Evolutionary conservation across 2,329 filamentous ascomycete species (phyloP), one percentile per base, ranked within the genome.

Genomic region (Sporothrix sp.): DNA sequence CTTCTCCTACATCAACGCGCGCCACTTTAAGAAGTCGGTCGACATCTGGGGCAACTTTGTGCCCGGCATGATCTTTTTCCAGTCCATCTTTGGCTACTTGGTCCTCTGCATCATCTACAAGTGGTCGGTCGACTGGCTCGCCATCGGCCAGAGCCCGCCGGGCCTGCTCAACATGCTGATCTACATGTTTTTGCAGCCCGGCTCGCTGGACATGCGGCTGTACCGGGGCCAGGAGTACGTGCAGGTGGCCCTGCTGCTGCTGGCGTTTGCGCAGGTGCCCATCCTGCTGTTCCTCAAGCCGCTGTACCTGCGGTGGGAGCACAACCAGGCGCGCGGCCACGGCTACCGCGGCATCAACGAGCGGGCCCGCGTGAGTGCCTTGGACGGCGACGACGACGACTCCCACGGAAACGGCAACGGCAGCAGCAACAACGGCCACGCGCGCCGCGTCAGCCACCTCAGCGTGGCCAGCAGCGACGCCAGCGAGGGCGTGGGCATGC

Each of bases 51-150:
- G 88, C 58, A 97, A 97, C 70, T 98, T 98, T 63, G 71, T 98
- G 43, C 93, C 93, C 7, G 91, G 93, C 48, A 95, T 98, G 91
- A 89, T 98, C 62, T 98, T 98, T 74, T 97, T 98, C 80, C 94
- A 98, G 72, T 82, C 88, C 57, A 98, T 98, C 65, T 98, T 98
- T 58, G 93, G 93, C 47, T 98, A 98, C 65, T 79, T 98, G 16
- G 87, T 95, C 43, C 73, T 96, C 63, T 88, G 87, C 62, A 96
- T 98, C 63, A 71, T 98, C 60, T 97, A 94, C 77, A 98, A 98
- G 71, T 98, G 94, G 93, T 84, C 79, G 9, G 77, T 95, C 33
- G 84, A 98, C 67, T 98, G 93, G 93, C 60, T 65, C 43, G 80
- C 74, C 10, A 76, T 75, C 37, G 81, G 74, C 36, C 65, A 76